Evolutionary conservation across 1,139 yeast genomes (phyloP), one percentile per base, ranked within the genome.

Genomic region (Candida tropicalis): DNA sequence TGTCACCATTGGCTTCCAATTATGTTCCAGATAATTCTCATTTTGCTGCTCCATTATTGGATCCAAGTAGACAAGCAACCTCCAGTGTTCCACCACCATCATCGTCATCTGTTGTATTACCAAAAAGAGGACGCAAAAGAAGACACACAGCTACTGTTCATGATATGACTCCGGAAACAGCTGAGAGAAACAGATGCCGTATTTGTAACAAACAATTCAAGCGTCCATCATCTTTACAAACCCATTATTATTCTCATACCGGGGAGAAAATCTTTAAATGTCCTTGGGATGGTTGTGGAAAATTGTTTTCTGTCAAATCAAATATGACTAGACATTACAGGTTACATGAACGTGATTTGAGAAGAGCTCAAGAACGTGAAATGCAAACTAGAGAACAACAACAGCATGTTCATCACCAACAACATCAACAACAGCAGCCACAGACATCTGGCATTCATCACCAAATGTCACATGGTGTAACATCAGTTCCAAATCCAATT

Each of bases 191-290:
- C 54, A 60, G 75, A 39, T 88, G 96, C 60, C 66, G 73, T 23
- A 72, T 81, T n/a, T 89, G 97, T 62, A 75, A 79, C 42, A 87
- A 87, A 60, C 81, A 80, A 39, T 88, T 89, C 67, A 83, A 86
- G 42, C 72, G 96, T 46, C 96, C 96, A 2, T 82, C 89, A 9
- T 84, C 93, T 2, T 69, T 88, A 45, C 85, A 81, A 55, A 87
- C 93, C 3, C 96, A 89, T 64, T 75, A 79, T 64, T 84, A 86
- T 59, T 82, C 89, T 2, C 97, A 89, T 59, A 87, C 96, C 0
- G 96, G 96, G 4, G 93, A 86, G 57, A 87, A 86, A 61, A 88
- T 93, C 20, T 87, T 77, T 65, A 67, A 66, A 47, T 89, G 96
- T 59, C 77, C 77, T 9, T 79, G 82, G 76, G 68, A 66, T 1